Conservation (phyloP, 2,329 filamentous ascomycete genomes). For the Neopestalotiopsis clavispora region DNA sequence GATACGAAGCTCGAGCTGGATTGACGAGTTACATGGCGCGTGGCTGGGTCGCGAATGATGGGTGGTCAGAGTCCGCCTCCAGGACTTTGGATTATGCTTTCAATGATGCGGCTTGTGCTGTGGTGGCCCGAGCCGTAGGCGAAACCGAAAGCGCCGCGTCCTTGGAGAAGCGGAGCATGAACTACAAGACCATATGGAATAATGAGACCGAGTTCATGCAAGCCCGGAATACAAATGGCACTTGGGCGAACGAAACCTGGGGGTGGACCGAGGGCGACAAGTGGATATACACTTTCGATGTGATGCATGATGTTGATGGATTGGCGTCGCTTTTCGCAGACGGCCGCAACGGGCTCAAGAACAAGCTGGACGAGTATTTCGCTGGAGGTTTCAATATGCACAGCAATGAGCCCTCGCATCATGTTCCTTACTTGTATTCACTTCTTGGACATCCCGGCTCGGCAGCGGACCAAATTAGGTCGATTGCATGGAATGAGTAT, state of each 20-base stretch:
- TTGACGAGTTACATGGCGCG: constrained; percentile 47
- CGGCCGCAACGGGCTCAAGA: constrained; percentile 40
- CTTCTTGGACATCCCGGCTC: constrained; percentile 43
- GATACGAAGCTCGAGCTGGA: constrained; percentile 50
- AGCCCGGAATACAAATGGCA: constrained; percentile 50
- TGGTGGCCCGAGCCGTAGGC: constrained; percentile 43
- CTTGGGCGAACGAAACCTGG: constrained; percentile 47
- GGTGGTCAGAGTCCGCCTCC: constrained; percentile 51
- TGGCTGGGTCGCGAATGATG: constrained; percentile 52
- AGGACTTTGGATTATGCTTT: constrained; percentile 53
- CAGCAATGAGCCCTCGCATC: constrained; percentile 52
- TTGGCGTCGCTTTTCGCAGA: constrained; percentile 45
- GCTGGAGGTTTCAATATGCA: constrained; percentile 50
- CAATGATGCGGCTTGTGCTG: constrained; percentile 48
- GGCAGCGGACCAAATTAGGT: constrained; percentile 43
- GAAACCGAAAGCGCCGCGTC: constrained; percentile 34
- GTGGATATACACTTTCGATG: constrained; percentile 56
- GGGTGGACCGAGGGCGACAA: constrained; percentile 55
- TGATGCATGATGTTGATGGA: constrained; percentile 49
- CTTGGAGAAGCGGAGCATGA: constrained; percentile 42
- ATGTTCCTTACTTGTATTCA: constrained; percentile 52
- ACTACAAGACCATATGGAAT: constrained; percentile 49
- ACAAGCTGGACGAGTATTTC: constrained; percentile 50
- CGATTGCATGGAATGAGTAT: constrained; percentile 45
- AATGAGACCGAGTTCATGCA: constrained; percentile 50